Conservation (phyloP, 257 asterid genomes). For the Ocimum tenuiflorum region DNA sequence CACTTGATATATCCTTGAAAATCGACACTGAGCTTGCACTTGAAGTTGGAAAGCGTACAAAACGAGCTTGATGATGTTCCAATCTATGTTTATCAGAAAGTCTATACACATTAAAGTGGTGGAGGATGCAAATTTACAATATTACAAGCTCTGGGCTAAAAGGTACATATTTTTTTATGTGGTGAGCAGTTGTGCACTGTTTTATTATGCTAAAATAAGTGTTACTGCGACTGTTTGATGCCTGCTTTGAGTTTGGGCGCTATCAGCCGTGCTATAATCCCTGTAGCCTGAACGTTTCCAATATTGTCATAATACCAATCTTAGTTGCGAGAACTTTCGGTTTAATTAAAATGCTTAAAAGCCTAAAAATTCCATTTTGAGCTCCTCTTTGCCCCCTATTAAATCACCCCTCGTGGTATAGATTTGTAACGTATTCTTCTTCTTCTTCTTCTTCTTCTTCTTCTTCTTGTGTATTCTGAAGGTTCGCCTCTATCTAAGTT, state of each 20-base stretch:
- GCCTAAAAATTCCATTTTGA: neutral
- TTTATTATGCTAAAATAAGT: neutral
- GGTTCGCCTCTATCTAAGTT: neutral
- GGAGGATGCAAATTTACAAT: neutral
- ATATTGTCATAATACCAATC: neutral
- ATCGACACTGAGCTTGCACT: conserved; percentile 98
- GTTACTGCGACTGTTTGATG: neutral
- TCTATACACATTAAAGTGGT: neutral
- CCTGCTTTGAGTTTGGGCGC: neutral
- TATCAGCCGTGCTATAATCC: neutral
- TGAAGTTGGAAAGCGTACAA: conserved; percentile 83
- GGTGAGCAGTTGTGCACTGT: neutral
- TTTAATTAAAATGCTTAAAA: neutral
- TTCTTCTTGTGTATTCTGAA: no score
- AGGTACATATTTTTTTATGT: neutral
- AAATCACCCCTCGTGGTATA: neutral
- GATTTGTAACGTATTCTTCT: neutral
- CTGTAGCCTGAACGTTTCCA: neutral
- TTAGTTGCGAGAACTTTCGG: neutral
- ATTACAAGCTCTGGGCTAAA: neutral
- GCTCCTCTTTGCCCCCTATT: neutral
- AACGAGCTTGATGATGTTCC: conserved; percentile 57
- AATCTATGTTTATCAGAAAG: neutral
- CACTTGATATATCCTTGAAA: conserved; percentile 88
- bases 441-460: neutral